Conservation (phyloP, 2,329 filamentous ascomycete genomes). For the Magnaporthiopsis poae region DNA sequence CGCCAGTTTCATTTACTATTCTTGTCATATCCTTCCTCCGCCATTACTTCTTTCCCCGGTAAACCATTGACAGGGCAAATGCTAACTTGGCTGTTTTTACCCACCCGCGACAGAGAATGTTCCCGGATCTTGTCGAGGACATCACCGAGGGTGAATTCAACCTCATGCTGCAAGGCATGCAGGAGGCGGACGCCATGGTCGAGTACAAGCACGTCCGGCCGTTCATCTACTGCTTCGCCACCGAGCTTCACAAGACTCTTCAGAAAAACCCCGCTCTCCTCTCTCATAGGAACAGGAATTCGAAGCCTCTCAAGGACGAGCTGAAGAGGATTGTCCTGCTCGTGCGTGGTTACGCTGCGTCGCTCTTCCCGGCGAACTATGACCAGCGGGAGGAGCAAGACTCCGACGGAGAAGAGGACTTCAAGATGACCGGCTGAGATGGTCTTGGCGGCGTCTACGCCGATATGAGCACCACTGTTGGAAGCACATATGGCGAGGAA, state of each 20-base stretch:
- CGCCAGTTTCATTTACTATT: not conserved
- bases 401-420: too few species aligned
- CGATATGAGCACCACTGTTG: too few species aligned
- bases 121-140: not conserved
- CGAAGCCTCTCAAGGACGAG: not conserved
- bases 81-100: not conserved
- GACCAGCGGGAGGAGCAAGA: not conserved
- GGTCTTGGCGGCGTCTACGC: too few species aligned
- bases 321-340: not conserved
- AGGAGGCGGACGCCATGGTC: not conserved
- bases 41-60: too few species aligned
- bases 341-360: not conserved
- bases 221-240: not conserved
- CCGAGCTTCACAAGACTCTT: not conserved
- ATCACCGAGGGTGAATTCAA: not conserved
- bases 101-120: not conserved
- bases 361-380: not conserved
- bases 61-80: too few species aligned
- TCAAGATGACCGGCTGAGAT: too few species aligned
- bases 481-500: too few species aligned
- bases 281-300: too few species aligned
- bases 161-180: conserved; percentile 1
- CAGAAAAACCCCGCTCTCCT: not conserved
- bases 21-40: not conserved
- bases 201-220: not conserved